These are phyloP conservation scores for Myriosclerotinia curreyana DNA, from an alignment of 2,329 filamentous ascomycete species.

Conservation along the genomic window DNA sequence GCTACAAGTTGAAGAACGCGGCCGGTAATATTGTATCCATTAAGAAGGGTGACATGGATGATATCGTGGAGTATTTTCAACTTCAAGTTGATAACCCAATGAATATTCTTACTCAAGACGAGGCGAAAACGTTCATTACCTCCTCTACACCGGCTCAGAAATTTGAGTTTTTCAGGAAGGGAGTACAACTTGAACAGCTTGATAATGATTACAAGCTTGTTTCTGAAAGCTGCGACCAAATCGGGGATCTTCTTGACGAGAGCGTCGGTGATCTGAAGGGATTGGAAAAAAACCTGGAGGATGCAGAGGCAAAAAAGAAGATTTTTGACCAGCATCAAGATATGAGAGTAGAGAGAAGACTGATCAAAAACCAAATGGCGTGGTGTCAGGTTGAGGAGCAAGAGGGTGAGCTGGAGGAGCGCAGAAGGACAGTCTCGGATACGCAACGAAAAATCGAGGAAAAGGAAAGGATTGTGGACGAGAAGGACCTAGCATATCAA, in stretches of 20 bases:
- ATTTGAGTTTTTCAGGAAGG: slow-evolving; percentile 94
- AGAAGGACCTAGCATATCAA: slow-evolving; percentile 44
- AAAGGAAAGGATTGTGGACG: slow-evolving; percentile 48
- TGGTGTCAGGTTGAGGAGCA: slow-evolving; percentile 84
- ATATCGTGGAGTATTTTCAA: slow-evolving; percentile 89
- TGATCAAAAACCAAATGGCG: slow-evolving; percentile 65
- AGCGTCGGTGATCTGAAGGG: slow-evolving; percentile 61
- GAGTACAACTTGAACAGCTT: slow-evolving; percentile 87
- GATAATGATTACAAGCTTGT: slow-evolving; percentile 88
- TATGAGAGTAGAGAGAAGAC: slow-evolving; percentile 58
- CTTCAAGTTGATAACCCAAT: slow-evolving; percentile 96
- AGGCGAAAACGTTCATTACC: slow-evolving; percentile 89
- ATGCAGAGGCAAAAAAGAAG: slow-evolving; percentile 62
- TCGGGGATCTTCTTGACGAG: slow-evolving; percentile 59
- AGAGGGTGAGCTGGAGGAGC: slow-evolving; percentile 54
- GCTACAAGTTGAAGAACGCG: slow-evolving; percentile 82
- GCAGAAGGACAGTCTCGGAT: slow-evolving; percentile 40
- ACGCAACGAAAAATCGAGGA: slow-evolving; percentile 42
- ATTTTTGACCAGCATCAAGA: slow-evolving; percentile 63
- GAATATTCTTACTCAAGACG: slow-evolving; percentile 93
- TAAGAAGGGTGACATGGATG: slow-evolving; percentile 83
- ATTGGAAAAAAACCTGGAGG: slow-evolving; percentile 56
- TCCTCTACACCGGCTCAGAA: slow-evolving; percentile 78
- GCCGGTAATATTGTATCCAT: slow-evolving; percentile 70
- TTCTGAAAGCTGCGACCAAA: slow-evolving; percentile 72